phyloP scores from a whole-genome alignment of 805 yeast genomes.

The Osmozyma mogii region DNA sequence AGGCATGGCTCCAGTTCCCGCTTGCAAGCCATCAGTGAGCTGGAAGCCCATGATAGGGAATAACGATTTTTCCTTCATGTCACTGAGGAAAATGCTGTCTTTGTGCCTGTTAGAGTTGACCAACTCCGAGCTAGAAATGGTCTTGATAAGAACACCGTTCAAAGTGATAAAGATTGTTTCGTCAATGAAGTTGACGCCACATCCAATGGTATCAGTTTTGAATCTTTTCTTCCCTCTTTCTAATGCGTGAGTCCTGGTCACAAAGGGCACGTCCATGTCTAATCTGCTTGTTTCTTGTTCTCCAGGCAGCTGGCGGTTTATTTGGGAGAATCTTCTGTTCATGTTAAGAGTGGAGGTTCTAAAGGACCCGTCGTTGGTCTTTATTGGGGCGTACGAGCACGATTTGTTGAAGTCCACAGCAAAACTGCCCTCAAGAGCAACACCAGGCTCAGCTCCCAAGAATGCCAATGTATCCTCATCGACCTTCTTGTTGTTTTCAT shows the following conservation, averaged over 20 bases:
- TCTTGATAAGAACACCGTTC: constrained; percentile 50
- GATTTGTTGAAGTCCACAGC: constrained; percentile 35
- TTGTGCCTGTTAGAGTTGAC: constrained; percentile 27
- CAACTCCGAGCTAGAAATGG: constrained; percentile 9
- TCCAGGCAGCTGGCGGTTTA: constrained; percentile 18
- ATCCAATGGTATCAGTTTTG: constrained; percentile 61
- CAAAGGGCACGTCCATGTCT: constrained; percentile 30
- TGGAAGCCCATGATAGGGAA: constrained; percentile 14
- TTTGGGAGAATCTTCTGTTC: constrained; percentile 28
- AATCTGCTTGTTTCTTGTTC: constrained; percentile 26
- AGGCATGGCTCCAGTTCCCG: constrained; percentile 5
- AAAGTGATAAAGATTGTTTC: constrained; percentile 67
- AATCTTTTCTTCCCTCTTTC: constrained; percentile 36
- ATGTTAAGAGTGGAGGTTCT: constrained; percentile 26
- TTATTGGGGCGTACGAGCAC: constrained; percentile 30
- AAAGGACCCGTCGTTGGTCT: constrained; percentile 20
- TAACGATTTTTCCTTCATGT: constrained; percentile 5
- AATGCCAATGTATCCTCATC: constrained; percentile 17
- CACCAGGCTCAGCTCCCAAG: constrained; percentile 31
- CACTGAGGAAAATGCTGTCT: constrained; percentile 25
- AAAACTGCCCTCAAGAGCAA: constrained; percentile 30
- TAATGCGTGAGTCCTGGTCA: constrained; percentile 12
- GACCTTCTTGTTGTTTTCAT: constrained; percentile 3
- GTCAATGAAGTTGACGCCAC: constrained; percentile 68
- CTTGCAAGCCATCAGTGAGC: constrained; percentile 1